Percentiles rank a stretch among this genome's conserved stretches.
These are phyloP conservation scores for Daldinia childiae DNA, from an alignment of 495 filamentous ascomycete genomes.

Conservation along the genomic window DNA sequence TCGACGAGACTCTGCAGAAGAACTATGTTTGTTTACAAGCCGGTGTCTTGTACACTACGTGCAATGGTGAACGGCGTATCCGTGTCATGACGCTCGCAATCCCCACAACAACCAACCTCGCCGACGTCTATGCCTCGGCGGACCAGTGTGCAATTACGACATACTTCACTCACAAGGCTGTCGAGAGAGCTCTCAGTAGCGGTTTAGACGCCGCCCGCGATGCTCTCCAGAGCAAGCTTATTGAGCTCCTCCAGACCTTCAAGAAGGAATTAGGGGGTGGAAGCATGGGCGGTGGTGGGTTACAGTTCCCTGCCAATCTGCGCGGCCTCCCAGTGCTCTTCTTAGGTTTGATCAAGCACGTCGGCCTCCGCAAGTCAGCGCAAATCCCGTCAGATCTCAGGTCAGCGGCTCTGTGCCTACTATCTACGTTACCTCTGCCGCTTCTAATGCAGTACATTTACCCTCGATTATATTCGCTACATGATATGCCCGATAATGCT, in stretches of 20 bases:
- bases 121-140: conserved; percentile 92
- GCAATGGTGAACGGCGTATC: conserved; percentile 95
- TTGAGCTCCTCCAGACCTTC: conserved; percentile 94
- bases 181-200: conserved; percentile 84
- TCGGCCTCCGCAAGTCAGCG: conserved; percentile 91
- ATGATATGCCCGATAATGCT: conserved; percentile 97
- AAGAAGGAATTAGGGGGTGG: conserved; percentile 96
- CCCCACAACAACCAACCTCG: conserved; percentile 88
- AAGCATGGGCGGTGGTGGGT: conserved; percentile 88
- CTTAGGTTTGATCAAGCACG: conserved; percentile 93
- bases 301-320: conserved; percentile 94
- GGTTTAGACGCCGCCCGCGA: conserved; percentile 92
- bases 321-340: conserved; percentile 89
- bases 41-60: conserved; percentile 97
- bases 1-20: conserved; percentile 93
- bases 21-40: conserved; percentile 94
- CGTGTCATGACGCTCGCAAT: conserved; percentile 92
- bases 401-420: conserved; percentile 88
- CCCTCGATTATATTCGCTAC: conserved; percentile 89
- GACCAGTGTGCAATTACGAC: conserved; percentile 92
- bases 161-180: conserved; percentile 97
- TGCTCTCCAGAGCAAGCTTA: conserved; percentile 85
- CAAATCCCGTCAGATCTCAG: conserved; percentile 97
- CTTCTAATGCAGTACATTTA: conserved; percentile 98
- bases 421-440: conserved; percentile 91